Evolutionary conservation across 805 yeast species (phyloP).

Genomic region (Spathaspora boniae): DNA sequence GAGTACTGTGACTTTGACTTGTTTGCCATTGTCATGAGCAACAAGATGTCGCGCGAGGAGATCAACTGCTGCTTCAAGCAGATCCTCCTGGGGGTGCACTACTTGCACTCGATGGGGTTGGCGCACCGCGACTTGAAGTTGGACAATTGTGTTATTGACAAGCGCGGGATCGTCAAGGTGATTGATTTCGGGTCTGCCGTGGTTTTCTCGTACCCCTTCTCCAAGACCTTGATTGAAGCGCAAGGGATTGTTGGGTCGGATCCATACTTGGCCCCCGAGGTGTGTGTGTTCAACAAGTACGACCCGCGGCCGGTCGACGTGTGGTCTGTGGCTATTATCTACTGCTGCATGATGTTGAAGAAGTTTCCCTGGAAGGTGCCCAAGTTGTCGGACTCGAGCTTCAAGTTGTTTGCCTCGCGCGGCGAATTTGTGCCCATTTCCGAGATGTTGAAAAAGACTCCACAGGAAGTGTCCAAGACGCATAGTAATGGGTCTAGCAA

Average conservation of each 20-base stretch:
- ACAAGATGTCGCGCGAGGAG: slow-evolving; percentile 75
- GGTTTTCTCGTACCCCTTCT: slow-evolving; percentile 75
- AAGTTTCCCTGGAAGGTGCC: slow-evolving; percentile 90
- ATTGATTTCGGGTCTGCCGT: slow-evolving; percentile 86
- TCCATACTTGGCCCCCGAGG: slow-evolving; percentile 86
- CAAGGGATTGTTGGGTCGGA: slow-evolving; percentile 84
- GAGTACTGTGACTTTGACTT: slow-evolving; percentile 88
- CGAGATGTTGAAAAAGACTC: slow-evolving; percentile 39
- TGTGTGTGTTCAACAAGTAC: slow-evolving; percentile 52
- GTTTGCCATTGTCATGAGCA: slow-evolving; percentile 85
- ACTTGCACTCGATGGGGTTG: slow-evolving; percentile 72
- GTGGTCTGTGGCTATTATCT: slow-evolving; percentile 82
- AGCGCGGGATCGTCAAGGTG: slow-evolving; percentile 68
- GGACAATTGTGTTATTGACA: slow-evolving; percentile 78
- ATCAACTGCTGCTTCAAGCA: slow-evolving; percentile 80
- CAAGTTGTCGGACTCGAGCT: slow-evolving; percentile 63
- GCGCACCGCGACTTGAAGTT: slow-evolving; percentile 82
- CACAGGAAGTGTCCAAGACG: slow-evolving; percentile 18
- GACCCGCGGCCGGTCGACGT: slow-evolving; percentile 79
- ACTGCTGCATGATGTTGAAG: slow-evolving; percentile 82
- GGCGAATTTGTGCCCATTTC: slow-evolving; percentile 57
- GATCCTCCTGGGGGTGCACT: slow-evolving; percentile 65
- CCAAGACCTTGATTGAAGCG: slow-evolving; percentile 52
- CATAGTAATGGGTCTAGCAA: neutral
- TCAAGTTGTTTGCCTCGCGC: slow-evolving; percentile 51